Percentiles rank a stretch among this genome's conserved stretches.
Evolutionary conservation across 495 filamentous ascomycete species (phyloP).

Genomic region (Chaetomidium leptoderma): DNA sequence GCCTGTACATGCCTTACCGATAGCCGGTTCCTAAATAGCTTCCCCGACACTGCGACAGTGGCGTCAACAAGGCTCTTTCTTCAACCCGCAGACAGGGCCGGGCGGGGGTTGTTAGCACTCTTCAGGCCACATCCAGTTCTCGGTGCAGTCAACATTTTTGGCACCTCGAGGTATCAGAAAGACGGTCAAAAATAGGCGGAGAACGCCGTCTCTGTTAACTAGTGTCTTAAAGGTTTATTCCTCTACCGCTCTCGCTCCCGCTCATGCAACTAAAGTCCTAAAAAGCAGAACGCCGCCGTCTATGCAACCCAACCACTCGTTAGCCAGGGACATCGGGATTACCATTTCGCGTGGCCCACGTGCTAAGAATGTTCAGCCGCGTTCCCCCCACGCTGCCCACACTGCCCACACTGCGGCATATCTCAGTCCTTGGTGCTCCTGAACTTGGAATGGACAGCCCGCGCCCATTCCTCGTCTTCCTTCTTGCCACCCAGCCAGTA

Average conservation of each 20-base stretch:
- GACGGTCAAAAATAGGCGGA: too few species aligned
- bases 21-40: too few species aligned
- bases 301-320: slow-evolving; percentile 4
- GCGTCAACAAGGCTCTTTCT: background rate
- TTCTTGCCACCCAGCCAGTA: slow-evolving; percentile 67
- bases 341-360: background rate
- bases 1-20: too few species aligned
- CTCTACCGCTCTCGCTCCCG: background rate
- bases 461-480: slow-evolving; percentile 57
- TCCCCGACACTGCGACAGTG: background rate
- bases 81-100: background rate
- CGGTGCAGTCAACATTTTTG: too few species aligned
- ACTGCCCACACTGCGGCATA: background rate
- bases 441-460: slow-evolving; percentile 55
- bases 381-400: background rate
- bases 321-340: background rate
- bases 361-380: too few species aligned
- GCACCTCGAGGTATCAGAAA: too few species aligned
- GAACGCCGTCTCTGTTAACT: background rate
- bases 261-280: background rate
- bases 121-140: too few species aligned
- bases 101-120: background rate
- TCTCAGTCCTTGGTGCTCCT: slow-evolving; percentile 23
- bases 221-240: background rate
- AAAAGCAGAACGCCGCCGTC: slow-evolving; percentile 11